phyloP scores from a whole-genome alignment of 306 rosid genomes.

The Lathyrus tuberosus region DNA sequence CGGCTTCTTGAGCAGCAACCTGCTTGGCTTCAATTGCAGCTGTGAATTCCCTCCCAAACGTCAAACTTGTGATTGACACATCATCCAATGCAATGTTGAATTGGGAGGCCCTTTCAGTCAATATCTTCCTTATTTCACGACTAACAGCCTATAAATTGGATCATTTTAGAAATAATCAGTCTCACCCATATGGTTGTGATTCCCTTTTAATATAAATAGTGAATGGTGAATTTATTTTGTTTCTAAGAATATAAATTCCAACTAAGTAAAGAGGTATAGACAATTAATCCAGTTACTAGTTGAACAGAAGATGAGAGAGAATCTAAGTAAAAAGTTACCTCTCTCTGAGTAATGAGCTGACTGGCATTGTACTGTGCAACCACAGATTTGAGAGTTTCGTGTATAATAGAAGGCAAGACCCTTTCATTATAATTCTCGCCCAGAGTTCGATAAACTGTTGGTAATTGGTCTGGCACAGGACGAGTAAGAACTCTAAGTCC shows the following conservation, averaged over 20 bases:
- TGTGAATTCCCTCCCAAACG: conserved; percentile 78
- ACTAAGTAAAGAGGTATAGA: neutral
- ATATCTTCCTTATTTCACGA: conserved; percentile 73
- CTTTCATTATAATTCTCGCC: conserved; percentile 75
- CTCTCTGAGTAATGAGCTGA: conserved; percentile 92
- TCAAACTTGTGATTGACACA: conserved; percentile 78
- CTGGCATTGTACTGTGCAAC: conserved; percentile 90
- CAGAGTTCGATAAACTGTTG: conserved; percentile 69
- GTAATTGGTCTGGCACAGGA: conserved; percentile 67
- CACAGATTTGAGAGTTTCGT: conserved; percentile 88
- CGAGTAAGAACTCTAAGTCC: conserved; percentile 87
- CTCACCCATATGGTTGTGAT: neutral
- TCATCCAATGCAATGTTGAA: conserved; percentile 92
- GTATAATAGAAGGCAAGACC: conserved; percentile 79
- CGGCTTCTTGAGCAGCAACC: conserved; percentile 95
- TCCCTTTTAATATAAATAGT: neutral
- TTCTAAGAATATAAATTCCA: conserved; percentile 17
- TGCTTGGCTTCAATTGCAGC: conserved; percentile 96
- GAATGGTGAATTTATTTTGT: conserved; percentile 2
- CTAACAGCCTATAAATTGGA: conserved; percentile 63
- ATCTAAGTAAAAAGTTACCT: conserved; percentile 49
- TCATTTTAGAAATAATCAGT: conserved; percentile 28
- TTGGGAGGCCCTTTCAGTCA: conserved; percentile 75
- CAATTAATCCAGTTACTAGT: neutral
- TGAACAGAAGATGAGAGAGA: neutral